Conservation (phyloP, 1,284 basidiomycete genomes). For the Moesziomyces sp. region DNA sequence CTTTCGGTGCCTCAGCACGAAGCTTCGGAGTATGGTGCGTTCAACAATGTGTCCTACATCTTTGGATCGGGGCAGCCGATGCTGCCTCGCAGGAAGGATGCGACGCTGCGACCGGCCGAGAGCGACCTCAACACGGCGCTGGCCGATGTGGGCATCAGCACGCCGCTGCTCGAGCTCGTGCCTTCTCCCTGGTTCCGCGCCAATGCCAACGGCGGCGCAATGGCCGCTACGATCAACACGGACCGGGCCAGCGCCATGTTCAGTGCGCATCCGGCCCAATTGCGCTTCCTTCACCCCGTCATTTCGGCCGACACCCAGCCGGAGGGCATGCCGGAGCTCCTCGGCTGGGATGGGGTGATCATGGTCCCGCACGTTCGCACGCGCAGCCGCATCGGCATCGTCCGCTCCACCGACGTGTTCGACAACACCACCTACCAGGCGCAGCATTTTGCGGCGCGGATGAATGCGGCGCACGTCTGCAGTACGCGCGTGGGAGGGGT, state of each 20-base stretch:
- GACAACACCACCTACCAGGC: background rate
- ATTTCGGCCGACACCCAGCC: background rate
- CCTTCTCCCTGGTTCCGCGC: constrained; percentile 13
- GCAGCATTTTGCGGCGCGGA: background rate
- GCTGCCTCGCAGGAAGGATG: constrained; percentile 6
- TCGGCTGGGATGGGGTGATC: constrained; percentile 2
- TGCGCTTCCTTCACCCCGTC: constrained; percentile 12
- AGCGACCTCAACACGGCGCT: constrained; percentile 11
- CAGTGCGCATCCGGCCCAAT: constrained; percentile 2
- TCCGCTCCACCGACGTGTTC: constrained; percentile 11
- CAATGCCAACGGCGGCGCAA: background rate
- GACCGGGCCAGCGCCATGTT: constrained; percentile 6
- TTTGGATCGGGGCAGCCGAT: background rate
- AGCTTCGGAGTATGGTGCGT: background rate
- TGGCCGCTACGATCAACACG: background rate
- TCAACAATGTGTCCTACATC: constrained; percentile 11
- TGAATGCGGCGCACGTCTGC: background rate
- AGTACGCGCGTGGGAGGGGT: background rate
- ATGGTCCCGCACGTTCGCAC: constrained; percentile 18
- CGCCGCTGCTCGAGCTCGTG: constrained; percentile 16
- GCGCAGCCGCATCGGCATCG: constrained; percentile 15
- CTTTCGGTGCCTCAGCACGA: constrained; percentile 11
- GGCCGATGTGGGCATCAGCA: constrained; percentile 3
- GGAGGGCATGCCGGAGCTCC: constrained; percentile 4
- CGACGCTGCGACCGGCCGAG: background rate